Percentiles rank a stretch among this genome's conserved stretches.
These are phyloP conservation scores for Salix brachista DNA, from an alignment of 345 rosid species.

Conservation along the genomic window DNA sequence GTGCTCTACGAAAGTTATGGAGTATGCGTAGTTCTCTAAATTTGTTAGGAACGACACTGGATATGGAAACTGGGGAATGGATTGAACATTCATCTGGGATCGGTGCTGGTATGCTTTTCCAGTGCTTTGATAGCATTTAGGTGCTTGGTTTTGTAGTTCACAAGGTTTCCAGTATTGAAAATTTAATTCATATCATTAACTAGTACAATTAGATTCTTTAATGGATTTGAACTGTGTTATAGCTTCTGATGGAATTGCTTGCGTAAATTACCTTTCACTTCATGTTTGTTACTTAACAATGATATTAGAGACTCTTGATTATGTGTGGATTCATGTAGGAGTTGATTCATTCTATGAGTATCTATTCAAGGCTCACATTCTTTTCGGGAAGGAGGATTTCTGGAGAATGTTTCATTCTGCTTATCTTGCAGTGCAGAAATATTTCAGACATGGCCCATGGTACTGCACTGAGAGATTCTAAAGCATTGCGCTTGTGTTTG, in stretches of 20 bases:
- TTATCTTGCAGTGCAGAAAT: slow-evolving; percentile 84
- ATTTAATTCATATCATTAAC: neutral
- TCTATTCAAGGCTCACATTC: slow-evolving; percentile 83
- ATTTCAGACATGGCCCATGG: slow-evolving; percentile 95
- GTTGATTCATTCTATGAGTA: slow-evolving; percentile 98
- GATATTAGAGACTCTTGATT: slow-evolving; percentile 27
- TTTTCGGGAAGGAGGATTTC: slow-evolving; percentile 90
- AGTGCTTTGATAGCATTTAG: slow-evolving; percentile 6
- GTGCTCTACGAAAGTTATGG: slow-evolving; percentile 88
- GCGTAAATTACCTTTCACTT: slow-evolving; percentile 1
- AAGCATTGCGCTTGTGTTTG: neutral
- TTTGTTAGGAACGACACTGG: slow-evolving; percentile 80
- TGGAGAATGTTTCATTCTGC: slow-evolving; percentile 97
- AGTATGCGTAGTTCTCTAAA: slow-evolving; percentile 92
- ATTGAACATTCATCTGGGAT: slow-evolving; percentile 87
- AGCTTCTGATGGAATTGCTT: slow-evolving; percentile 1
- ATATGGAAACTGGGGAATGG: slow-evolving; percentile 82
- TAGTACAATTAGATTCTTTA: neutral
- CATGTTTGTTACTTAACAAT: slow-evolving; percentile 10
- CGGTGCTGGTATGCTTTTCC: slow-evolving; percentile 73
- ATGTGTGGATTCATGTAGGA: slow-evolving; percentile 47
- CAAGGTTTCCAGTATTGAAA: slow-evolving; percentile 4
- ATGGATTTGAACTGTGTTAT: neutral
- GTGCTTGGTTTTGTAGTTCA: slow-evolving; percentile 1
- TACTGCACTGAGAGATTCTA: slow-evolving; percentile 28